Base-by-base conservation (phyloP, 768 basidiomycete genomes). In the Lentinus brumalis region DNA sequence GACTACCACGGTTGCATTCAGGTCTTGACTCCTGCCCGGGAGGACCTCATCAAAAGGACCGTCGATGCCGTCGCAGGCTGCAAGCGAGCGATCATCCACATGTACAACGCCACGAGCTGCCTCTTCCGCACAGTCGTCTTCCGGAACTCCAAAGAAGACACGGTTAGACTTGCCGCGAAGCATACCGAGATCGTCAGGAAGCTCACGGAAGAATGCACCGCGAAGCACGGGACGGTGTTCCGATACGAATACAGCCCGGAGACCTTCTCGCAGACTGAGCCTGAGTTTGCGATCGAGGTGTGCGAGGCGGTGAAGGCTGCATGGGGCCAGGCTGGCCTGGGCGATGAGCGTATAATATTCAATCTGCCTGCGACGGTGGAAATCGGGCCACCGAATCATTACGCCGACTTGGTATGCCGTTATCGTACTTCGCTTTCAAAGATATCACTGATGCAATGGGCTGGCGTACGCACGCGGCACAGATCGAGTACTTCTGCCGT, bases 191-290 rank as follows among this genome's bases (percentile, higher is more conserved):
- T 98, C 61, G 82, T 97, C 61, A 85, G 90, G 59, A 82, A 93
- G 70, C 77, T 98, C 64, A 90, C 95, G 4, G 88, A 96, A 63
- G 90, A 95, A 71, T 94, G 86, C 73, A 84, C 94, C 6, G 83
- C 83, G 5, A 92, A 91, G 74, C 79, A 91, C 67, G 94, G 94
- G 11, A 98, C 95, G 0, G 76, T 81, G 55, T 99, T 98, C 83
- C 87, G 88, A 66, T 98, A 91, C 75, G 96, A 98, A 76, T 99
- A 98, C 78, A 98, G 95, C 69, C 97, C 97, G 31, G 97, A 99
- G 76, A 96, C 94, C 1, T 99, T 98, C 78, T 91, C 95, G 1
- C 97, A 99, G 76, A 99, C 97, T 29, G 97, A 99, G 77, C 87
- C 94, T n/a, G 94, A 94, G 26, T 98, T 96, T 72, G 92, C 94